Conservation (phyloP, 2,329 filamentous ascomycete genomes). For the Cordyceps cicadae region DNA sequence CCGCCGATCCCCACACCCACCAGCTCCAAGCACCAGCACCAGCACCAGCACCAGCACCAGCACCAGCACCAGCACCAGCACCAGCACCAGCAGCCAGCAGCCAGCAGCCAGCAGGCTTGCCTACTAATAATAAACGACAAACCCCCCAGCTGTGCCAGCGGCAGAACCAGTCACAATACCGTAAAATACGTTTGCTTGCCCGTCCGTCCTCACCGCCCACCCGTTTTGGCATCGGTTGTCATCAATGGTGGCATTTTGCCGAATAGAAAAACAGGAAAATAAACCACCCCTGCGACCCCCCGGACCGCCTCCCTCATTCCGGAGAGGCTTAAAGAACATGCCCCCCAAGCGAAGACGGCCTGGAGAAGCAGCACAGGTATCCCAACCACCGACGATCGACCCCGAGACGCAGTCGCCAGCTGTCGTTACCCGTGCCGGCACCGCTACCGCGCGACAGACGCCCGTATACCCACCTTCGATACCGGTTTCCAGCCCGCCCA, state of each 20-base stretch:
- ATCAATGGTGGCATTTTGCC: not conserved
- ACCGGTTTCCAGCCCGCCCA: constrained; percentile 19
- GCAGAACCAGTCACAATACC: not conserved
- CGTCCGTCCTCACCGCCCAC: constrained; percentile 2
- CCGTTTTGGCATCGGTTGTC: constrained; percentile 2
- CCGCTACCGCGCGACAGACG: constrained; percentile 22
- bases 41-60: no score
- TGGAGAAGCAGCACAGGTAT: constrained; percentile 17
- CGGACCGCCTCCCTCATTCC: not conserved
- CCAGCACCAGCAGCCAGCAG: no score
- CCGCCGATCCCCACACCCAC: not conserved
- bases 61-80: no score
- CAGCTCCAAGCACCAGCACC: no score
- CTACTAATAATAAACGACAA: no score
- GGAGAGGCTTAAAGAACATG: constrained; percentile 18
- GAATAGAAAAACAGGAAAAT: not conserved
- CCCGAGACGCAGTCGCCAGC: constrained; percentile 1
- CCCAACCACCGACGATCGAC: not conserved
- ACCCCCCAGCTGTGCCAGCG: not conserved
- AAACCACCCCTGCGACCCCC: not conserved
- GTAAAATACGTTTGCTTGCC: not conserved
- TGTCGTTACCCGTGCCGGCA: constrained; percentile 16
- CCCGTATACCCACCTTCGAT: constrained; percentile 27
- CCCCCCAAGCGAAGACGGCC: constrained; percentile 31
- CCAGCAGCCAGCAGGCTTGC: no score